phyloP scores from a whole-genome alignment of 2,329 filamentous ascomycete species.

The Stagonosporopsis vannaccii region DNA sequence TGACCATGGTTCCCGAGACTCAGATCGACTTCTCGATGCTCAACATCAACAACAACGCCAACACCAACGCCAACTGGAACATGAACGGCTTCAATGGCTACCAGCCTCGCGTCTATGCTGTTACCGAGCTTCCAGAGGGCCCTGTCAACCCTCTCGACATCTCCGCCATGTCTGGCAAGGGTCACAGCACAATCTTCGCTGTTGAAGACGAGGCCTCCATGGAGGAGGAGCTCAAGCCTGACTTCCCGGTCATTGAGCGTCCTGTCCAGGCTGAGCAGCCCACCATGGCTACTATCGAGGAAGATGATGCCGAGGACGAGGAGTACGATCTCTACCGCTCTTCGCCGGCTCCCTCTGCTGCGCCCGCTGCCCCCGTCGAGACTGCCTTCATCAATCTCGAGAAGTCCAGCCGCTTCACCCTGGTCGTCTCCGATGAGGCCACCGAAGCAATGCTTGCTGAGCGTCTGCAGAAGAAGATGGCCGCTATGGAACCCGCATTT shows the following conservation, averaged over 20 bases:
- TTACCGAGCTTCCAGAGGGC: slow-evolving; percentile 73
- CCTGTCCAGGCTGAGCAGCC: slow-evolving; percentile 38
- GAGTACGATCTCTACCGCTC: slow-evolving; percentile 68
- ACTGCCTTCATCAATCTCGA: slow-evolving; percentile 62
- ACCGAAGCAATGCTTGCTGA: slow-evolving; percentile 41
- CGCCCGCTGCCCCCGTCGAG: slow-evolving; percentile 39
- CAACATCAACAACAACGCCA: slow-evolving; percentile 59
- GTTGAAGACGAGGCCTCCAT: slow-evolving; percentile 51
- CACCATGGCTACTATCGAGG: slow-evolving; percentile 21
- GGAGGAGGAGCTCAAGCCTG: slow-evolving; percentile 59
- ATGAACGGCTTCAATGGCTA: slow-evolving; percentile 60
- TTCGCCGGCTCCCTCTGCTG: slow-evolving; percentile 38
- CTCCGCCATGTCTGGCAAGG: slow-evolving; percentile 74
- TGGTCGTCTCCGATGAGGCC: slow-evolving; percentile 66
- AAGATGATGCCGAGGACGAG: slow-evolving; percentile 65
- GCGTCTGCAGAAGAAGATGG: slow-evolving; percentile 45
- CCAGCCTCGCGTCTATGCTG: slow-evolving; percentile 76
- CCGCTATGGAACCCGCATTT: slow-evolving; percentile 42
- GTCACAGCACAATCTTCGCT: slow-evolving; percentile 46
- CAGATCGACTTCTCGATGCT: slow-evolving; percentile 77
- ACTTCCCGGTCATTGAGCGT: slow-evolving; percentile 58
- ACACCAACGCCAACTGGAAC: slow-evolving; percentile 52
- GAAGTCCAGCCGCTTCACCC: slow-evolving; percentile 70
- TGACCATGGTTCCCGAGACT: slow-evolving; percentile 85
- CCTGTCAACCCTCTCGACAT: slow-evolving; percentile 66